phyloP scores from a whole-genome alignment of 352 stramenopile species.

The Globisporangium iwayamae region DNA sequence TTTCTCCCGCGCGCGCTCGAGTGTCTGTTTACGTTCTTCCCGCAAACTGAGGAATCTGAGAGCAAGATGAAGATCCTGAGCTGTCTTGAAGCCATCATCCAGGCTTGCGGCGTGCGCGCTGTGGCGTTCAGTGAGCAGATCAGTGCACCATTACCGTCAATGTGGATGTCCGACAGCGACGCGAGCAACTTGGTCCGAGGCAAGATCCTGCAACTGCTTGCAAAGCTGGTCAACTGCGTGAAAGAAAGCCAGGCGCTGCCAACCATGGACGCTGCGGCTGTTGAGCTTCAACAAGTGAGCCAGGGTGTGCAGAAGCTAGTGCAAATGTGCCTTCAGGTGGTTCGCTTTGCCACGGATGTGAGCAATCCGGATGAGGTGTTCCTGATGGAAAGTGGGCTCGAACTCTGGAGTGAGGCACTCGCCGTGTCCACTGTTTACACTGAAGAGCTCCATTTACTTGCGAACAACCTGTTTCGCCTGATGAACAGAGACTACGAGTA shows the following conservation, averaged over 20 bases:
- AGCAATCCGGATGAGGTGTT: slow-evolving; percentile 82
- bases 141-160: slow-evolving; percentile 55
- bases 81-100: slow-evolving; percentile 69
- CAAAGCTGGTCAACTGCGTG: slow-evolving; percentile 55
- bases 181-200: slow-evolving; percentile 76
- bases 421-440: slow-evolving; percentile 51
- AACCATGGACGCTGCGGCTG: not conserved
- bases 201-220: slow-evolving; percentile 78
- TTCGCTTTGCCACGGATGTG: slow-evolving; percentile 70
- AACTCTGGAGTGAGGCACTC: slow-evolving; percentile 65
- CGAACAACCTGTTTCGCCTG: slow-evolving; percentile 54
- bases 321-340: slow-evolving; percentile 68
- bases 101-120: slow-evolving; percentile 53
- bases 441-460: slow-evolving; percentile 63
- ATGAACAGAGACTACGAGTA: slow-evolving; percentile 83
- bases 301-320: slow-evolving; percentile 37
- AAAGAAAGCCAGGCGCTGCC: slow-evolving; percentile 30
- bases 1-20: slow-evolving; percentile 60
- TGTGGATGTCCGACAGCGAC: slow-evolving; percentile 72
- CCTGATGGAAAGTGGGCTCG: slow-evolving; percentile 79
- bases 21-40: slow-evolving; percentile 70
- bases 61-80: slow-evolving; percentile 79
- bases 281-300: slow-evolving; percentile 6
- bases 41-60: slow-evolving; percentile 52
- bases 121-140: slow-evolving; percentile 58